Conservation (phyloP, 2,329 filamentous ascomycete species). For the Dactylellina drechsleri region DNA sequence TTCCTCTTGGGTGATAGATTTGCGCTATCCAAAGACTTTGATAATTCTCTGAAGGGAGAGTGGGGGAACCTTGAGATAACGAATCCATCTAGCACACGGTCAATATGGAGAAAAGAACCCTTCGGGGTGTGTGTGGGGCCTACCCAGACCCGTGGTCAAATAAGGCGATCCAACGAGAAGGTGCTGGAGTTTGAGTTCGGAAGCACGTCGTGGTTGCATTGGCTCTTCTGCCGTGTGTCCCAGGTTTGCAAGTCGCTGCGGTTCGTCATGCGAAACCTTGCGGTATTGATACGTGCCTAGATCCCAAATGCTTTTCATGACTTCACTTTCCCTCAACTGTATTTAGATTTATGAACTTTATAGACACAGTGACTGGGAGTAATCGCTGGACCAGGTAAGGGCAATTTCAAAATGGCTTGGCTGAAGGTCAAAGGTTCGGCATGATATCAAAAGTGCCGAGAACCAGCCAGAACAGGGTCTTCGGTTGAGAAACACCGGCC, state of each 20-base stretch:
- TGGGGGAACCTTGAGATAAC: conserved; percentile 53
- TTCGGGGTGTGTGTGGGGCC: conserved; percentile 25
- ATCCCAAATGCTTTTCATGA: conserved; percentile 17
- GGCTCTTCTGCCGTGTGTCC: conserved; percentile 28
- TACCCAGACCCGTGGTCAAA: conserved; percentile 54
- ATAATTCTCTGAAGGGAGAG: conserved; percentile 27
- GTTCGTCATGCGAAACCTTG: conserved; percentile 22
- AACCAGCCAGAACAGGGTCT: conserved; percentile 42
- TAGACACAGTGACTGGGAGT: too few relatives aligned
- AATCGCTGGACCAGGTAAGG: not conserved
- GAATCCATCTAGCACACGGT: conserved; percentile 47
- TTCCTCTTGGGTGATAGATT: conserved; percentile 31
- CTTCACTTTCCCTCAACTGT: conserved; percentile 31
- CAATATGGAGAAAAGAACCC: conserved; percentile 41
- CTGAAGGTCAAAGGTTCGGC: not conserved
- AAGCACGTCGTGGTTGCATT: conserved; percentile 52
- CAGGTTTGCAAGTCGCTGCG: conserved; percentile 27
- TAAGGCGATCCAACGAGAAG: conserved; percentile 55
- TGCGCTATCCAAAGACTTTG: conserved; percentile 29
- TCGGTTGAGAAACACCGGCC: conserved; percentile 49
- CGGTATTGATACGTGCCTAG: conserved; percentile 42
- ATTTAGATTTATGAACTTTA: conserved; percentile 28
- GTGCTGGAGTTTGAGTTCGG: conserved; percentile 46
- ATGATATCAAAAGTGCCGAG: conserved; percentile 12
- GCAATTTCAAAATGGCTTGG: too few relatives aligned